Conservation (phyloP, 2,329 filamentous ascomycete species). For the Verticillium albo-atrum region DNA sequence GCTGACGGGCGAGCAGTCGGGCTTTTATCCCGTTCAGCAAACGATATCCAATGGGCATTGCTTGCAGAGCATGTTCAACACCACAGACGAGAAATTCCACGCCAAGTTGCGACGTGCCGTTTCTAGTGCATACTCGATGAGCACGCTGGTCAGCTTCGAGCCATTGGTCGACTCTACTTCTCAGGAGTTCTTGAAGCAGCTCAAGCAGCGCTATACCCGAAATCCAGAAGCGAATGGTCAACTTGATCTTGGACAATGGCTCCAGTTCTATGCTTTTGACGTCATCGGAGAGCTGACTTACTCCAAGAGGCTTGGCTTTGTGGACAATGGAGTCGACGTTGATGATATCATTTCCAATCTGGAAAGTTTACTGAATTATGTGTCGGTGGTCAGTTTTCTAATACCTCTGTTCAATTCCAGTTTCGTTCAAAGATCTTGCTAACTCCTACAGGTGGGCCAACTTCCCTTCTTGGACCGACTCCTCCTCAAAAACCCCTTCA, state of each 20-base stretch:
- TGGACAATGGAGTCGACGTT: constrained; percentile 28
- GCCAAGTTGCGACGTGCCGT: constrained; percentile 31
- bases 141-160: constrained; percentile 32
- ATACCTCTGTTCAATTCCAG: background rate
- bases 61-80: constrained; percentile 27
- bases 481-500: constrained; percentile 22
- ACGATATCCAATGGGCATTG: constrained; percentile 20
- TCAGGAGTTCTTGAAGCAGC: constrained; percentile 9
- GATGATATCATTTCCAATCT: constrained; percentile 19
- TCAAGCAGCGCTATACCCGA: constrained; percentile 1
- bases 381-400: background rate
- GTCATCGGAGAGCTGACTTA: constrained; percentile 32
- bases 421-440: background rate
- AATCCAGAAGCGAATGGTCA: background rate
- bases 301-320: constrained; percentile 27
- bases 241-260: constrained; percentile 24
- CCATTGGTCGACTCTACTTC: constrained; percentile 27
- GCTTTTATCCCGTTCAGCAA: constrained; percentile 23
- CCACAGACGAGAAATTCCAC: constrained; percentile 33
- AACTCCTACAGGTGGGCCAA: constrained; percentile 9
- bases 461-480: constrained; percentile 20
- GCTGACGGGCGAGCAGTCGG: constrained; percentile 8
- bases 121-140: constrained; percentile 33
- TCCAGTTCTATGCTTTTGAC: constrained; percentile 35
- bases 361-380: constrained; percentile 11